Conservation (phyloP, 2,329 filamentous ascomycete genomes). For the Fusarium pininemorale region DNA sequence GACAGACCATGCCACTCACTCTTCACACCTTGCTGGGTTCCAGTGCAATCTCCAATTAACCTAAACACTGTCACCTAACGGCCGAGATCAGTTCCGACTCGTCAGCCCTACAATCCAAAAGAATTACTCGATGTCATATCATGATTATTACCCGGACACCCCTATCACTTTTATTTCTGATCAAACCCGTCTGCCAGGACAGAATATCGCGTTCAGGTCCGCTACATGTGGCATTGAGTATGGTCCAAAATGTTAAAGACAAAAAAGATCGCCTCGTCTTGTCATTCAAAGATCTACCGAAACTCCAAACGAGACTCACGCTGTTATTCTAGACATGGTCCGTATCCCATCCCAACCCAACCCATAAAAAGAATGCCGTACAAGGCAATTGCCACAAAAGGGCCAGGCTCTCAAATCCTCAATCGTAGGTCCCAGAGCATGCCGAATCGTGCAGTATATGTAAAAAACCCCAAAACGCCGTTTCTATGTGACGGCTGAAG, state of each 20-base stretch:
- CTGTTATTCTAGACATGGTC: constrained; percentile 6
- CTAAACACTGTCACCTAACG: neutral
- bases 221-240: neutral
- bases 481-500: neutral
- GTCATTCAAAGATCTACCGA: constrained; percentile 1
- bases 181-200: neutral
- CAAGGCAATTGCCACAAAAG: neutral
- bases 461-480: constrained; percentile 12
- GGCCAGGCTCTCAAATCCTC: neutral
- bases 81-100: neutral
- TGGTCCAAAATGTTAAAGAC: fast-evolving
- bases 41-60: constrained; percentile 1
- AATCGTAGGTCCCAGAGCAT: neutral
- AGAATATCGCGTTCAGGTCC: no score
- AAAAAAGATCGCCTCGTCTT: neutral
- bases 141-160: neutral
- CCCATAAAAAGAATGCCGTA: neutral
- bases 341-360: neutral
- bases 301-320: constrained; percentile 21
- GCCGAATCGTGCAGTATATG: neutral
- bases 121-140: neutral
- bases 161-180: neutral
- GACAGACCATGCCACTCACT: neutral
- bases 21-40: neutral
- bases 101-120: neutral